phyloP scores from a whole-genome alignment of 768 basidiomycete genomes.

The Pulveroboletus frians region DNA sequence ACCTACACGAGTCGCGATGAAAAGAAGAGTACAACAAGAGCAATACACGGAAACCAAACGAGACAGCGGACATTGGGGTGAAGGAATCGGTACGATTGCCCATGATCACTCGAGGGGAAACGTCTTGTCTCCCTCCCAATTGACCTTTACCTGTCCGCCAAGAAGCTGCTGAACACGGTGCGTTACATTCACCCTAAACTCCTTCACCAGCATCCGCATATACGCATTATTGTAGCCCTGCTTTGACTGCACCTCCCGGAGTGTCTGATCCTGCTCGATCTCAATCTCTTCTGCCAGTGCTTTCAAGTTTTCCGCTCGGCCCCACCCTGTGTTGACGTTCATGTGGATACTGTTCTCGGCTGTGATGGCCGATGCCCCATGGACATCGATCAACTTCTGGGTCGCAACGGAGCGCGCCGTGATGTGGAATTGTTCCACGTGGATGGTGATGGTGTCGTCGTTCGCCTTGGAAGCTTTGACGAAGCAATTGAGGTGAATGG shows the following conservation, averaged over 20 bases:
- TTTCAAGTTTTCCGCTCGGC: not conserved
- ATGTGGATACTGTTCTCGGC: slow-evolving; percentile 8
- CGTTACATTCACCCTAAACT: not conserved
- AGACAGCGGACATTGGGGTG: no score
- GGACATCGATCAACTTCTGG: not conserved
- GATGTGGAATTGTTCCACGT: not conserved
- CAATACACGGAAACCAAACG: no score
- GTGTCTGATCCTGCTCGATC: not conserved
- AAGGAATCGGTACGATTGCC: no score
- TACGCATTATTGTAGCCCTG: slow-evolving; percentile 4
- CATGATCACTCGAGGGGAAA: slow-evolving; percentile 3
- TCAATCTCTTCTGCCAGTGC: slow-evolving; percentile 4
- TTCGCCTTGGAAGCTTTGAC: slow-evolving; percentile 1
- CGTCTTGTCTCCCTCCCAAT: slow-evolving; percentile 9
- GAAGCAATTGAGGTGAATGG: slow-evolving; percentile 4
- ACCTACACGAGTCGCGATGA: no score
- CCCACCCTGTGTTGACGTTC: slow-evolving; percentile 8
- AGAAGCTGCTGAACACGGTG: not conserved
- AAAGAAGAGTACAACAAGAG: no score
- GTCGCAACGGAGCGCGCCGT: not conserved
- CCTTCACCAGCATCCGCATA: not conserved
- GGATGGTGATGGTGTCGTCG: not conserved
- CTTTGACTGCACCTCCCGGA: not conserved
- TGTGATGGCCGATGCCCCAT: slow-evolving; percentile 2
- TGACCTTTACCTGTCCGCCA: not conserved